A percentile compares a stretch with the other conserved stretches of the same genome.
These are phyloP conservation scores for Geranium incanum DNA, from an alignment of 441 rosid genomes.

Conservation along the genomic window DNA sequence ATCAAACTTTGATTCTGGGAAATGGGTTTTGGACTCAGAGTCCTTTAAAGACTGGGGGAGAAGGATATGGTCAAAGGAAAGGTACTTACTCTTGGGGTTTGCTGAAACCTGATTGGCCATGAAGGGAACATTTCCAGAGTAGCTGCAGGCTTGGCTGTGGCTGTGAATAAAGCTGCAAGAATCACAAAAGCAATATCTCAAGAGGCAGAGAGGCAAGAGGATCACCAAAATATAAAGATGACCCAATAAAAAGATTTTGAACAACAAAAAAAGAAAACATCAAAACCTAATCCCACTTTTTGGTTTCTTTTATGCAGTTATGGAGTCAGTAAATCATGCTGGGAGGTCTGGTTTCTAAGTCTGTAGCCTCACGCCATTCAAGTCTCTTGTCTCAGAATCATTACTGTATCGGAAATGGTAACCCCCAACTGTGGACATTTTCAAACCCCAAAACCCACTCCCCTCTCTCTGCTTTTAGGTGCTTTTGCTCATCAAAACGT, in stretches of 20 bases:
- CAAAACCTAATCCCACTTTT: constrained; percentile 29
- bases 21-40: constrained; percentile 11
- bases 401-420: constrained; percentile 53
- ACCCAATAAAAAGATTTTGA: constrained; percentile 7
- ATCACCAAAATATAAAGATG: constrained; percentile 23
- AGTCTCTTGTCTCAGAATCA: constrained; percentile 51
- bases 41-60: not conserved
- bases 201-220: constrained; percentile 16
- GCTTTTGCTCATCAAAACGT: constrained; percentile 43
- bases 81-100: constrained; percentile 65
- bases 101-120: constrained; percentile 96
- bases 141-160: constrained; percentile 72
- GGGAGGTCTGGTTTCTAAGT: constrained; percentile 47
- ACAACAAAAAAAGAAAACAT: constrained; percentile 9
- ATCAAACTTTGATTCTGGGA: constrained; percentile 15
- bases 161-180: constrained; percentile 75
- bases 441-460: constrained; percentile 25
- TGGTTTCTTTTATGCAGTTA: constrained; percentile 32
- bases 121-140: constrained; percentile 99
- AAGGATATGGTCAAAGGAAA: constrained; percentile 47
- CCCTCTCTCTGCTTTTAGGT: constrained; percentile 10
- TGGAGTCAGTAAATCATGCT: constrained; percentile 43
- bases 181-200: constrained; percentile 37
- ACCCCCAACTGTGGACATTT: constrained; percentile 32
- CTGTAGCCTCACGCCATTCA: constrained; percentile 68